phyloP scores from a whole-genome alignment of 495 filamentous ascomycete species.

The Trichoderma parareesei region DNA sequence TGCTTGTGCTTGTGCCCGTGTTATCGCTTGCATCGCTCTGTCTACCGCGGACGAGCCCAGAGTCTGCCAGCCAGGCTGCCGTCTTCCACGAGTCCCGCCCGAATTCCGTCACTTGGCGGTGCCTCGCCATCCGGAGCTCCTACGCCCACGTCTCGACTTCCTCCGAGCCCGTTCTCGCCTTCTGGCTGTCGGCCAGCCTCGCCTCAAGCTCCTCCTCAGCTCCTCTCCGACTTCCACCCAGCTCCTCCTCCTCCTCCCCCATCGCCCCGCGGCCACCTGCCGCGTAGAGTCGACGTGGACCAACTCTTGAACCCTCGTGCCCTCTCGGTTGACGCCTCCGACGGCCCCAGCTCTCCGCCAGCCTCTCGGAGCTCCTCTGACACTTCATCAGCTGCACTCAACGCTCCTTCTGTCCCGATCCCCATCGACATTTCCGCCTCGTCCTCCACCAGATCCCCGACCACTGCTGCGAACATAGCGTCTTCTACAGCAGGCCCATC shows the following conservation, averaged over 20 bases:
- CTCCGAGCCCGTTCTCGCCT: not conserved
- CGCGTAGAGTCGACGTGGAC: constrained; percentile 13
- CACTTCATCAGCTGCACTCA: constrained; percentile 28
- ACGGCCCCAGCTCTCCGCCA: constrained; percentile 38
- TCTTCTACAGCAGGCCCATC: not conserved
- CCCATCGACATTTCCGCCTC: constrained; percentile 14
- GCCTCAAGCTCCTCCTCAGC: not conserved
- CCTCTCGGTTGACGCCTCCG: constrained; percentile 30
- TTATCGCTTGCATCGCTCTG: no score
- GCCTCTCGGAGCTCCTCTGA: constrained; percentile 26
- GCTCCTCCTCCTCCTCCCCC: not conserved
- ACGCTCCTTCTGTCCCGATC: constrained; percentile 16
- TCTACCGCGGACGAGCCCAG: not conserved
- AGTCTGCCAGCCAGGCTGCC: not conserved
- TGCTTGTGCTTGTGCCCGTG: no score
- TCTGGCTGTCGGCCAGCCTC: not conserved
- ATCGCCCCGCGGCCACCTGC: constrained; percentile 10
- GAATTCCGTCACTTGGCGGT: not conserved
- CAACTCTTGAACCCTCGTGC: constrained; percentile 8
- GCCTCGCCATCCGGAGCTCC: not conserved
- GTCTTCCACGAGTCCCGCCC: not conserved
- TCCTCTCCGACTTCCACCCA: not conserved
- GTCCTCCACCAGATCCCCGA: constrained; percentile 11
- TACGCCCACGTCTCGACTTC: not conserved
- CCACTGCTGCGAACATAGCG: constrained; percentile 11